phyloP scores from a whole-genome alignment of 2,329 filamentous ascomycete species.

The Helotiales sp. region DNA sequence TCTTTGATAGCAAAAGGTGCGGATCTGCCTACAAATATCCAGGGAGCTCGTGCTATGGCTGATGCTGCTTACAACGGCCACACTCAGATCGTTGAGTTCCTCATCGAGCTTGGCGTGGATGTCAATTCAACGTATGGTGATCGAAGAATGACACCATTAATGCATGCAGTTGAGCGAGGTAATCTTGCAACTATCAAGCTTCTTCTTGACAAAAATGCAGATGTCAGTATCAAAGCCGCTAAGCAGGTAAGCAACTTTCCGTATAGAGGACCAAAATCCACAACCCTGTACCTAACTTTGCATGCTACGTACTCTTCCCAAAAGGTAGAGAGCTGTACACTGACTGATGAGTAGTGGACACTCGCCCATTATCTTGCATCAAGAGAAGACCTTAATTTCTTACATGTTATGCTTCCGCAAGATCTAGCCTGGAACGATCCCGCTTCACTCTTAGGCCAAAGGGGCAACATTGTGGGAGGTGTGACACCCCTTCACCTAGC shows the following conservation, averaged over 20 bases:
- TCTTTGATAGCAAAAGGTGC: neutral
- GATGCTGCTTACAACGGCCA: neutral
- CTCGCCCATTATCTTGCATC: neutral
- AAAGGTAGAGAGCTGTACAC: neutral
- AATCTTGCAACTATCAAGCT: neutral
- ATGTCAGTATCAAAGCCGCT: neutral
- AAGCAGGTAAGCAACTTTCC: neutral
- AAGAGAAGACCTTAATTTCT: neutral
- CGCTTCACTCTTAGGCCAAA: neutral
- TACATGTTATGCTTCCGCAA: neutral
- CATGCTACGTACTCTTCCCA: neutral
- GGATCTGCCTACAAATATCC: neutral
- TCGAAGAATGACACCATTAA: neutral
- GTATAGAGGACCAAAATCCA: neutral
- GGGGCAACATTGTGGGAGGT: neutral
- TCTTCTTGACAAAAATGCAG: neutral
- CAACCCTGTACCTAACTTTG: neutral
- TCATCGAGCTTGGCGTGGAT: neutral
- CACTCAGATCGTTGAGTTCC: neutral
- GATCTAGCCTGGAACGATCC: neutral
- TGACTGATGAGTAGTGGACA: neutral
- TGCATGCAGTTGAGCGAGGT: neutral
- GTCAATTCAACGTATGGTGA: neutral
- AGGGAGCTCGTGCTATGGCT: neutral
- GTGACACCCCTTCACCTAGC: neutral